Percentiles rank a stretch among this genome's conserved stretches.
These are phyloP conservation scores for Verticillium tricorpus DNA, from an alignment of 2,329 filamentous ascomycete species.

Conservation along the genomic window DNA sequence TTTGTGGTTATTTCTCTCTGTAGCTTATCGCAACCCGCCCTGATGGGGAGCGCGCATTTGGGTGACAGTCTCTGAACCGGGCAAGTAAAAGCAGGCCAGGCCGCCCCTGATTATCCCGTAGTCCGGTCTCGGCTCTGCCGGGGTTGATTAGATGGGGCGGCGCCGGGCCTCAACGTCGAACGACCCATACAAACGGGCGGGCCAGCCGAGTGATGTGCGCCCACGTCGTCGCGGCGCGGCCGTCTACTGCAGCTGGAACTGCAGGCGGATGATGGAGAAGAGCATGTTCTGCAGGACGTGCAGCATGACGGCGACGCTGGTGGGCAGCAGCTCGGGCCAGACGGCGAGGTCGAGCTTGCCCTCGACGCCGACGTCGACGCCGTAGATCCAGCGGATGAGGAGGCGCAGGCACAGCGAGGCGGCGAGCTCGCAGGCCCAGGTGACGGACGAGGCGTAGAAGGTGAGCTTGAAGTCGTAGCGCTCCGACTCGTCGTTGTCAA, in stretches of 20 bases:
- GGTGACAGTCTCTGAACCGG: not conserved
- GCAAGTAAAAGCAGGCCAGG: not conserved
- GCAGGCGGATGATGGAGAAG: conserved; percentile 62
- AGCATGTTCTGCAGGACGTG: conserved; percentile 70
- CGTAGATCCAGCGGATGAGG: conserved; percentile 54
- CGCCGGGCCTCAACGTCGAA: conserved; percentile 3
- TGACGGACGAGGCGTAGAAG: conserved; percentile 58
- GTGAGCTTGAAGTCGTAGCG: conserved; percentile 60
- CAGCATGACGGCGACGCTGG: conserved; percentile 60
- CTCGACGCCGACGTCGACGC: conserved; percentile 59
- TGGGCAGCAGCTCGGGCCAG: conserved; percentile 64
- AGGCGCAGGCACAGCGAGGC: conserved; percentile 56
- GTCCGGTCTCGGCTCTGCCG: no score
- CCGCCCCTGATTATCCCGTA: not conserved
- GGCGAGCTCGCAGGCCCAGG: conserved; percentile 62
- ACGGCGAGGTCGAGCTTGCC: conserved; percentile 60
- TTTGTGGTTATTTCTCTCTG: not conserved
- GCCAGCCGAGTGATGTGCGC: no score
- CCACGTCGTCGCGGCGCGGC: no score
- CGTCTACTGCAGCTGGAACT: conserved; percentile 36
- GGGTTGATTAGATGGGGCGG: conserved; percentile 4
- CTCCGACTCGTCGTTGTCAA: conserved; percentile 28
- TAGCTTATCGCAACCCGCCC: not conserved
- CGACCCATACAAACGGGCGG: not conserved
- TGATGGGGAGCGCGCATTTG: not conserved